Conservation (phyloP, 2,329 filamentous ascomycete species). For the Clonostachys chloroleuca region DNA sequence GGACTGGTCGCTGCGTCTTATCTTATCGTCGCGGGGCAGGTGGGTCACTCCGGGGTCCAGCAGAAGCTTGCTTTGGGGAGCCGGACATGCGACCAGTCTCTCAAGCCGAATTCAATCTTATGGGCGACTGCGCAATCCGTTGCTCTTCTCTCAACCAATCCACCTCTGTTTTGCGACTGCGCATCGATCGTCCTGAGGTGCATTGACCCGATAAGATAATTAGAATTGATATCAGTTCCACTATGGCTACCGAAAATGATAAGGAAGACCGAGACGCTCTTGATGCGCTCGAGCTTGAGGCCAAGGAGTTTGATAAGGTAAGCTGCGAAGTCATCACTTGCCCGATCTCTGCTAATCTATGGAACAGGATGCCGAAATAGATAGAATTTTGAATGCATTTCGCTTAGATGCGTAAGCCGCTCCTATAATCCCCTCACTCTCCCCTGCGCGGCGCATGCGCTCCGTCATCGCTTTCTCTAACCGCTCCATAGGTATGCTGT, state of each 20-base stretch:
- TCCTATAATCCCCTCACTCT: neutral
- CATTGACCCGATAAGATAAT: too few relatives aligned
- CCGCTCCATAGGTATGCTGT: constrained; percentile 70
- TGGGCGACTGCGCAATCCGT: too few relatives aligned
- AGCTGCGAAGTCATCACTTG: constrained; percentile 7
- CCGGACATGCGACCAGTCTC: too few relatives aligned
- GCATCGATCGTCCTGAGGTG: too few relatives aligned
- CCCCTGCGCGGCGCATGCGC: neutral
- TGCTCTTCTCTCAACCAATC: too few relatives aligned
- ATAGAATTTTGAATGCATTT: constrained; percentile 89
- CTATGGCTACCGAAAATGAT: neutral
- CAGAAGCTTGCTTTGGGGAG: too few relatives aligned
- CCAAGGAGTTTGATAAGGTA: constrained; percentile 88
- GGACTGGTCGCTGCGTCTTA: constrained; percentile 13
- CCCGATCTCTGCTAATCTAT: neutral
- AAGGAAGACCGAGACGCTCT: constrained; percentile 70
- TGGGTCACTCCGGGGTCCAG: constrained; percentile 6
- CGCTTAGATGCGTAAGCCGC: constrained; percentile 57
- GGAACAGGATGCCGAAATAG: constrained; percentile 83
- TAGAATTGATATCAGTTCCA: neutral
- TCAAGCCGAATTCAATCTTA: too few relatives aligned
- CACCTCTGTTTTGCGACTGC: too few relatives aligned
- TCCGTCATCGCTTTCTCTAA: constrained; percentile 2
- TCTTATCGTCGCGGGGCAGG: constrained; percentile 31
- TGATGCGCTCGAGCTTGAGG: constrained; percentile 76